These are phyloP conservation scores for Drosera capensis DNA, from an alignment of 148 eudicot genomes.

Conservation along the genomic window DNA sequence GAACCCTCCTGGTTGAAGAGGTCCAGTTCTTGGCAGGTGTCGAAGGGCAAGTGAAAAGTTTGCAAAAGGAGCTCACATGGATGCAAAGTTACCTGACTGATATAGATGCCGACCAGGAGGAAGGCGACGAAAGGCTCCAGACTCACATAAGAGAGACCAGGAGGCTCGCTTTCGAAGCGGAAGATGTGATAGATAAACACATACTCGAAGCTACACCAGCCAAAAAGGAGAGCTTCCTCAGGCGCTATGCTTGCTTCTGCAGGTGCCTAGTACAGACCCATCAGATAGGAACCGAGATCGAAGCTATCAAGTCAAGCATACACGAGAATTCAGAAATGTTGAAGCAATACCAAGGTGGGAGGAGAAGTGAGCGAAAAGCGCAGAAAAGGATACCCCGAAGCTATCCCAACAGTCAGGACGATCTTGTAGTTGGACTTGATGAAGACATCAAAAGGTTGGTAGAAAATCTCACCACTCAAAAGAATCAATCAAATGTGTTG, in stretches of 20 bases:
- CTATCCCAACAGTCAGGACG: conserved; percentile 1
- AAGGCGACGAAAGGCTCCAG: conserved; percentile 6
- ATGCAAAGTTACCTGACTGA: conserved; percentile 7
- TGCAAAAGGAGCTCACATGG: conserved; percentile 5
- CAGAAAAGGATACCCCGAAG: background rate
- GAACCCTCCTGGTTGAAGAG: background rate
- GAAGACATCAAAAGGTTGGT: conserved; percentile 4
- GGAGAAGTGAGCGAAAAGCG: background rate
- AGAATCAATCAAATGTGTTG: background rate
- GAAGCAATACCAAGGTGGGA: background rate
- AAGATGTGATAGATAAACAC: conserved; percentile 14
- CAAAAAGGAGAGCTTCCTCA: background rate
- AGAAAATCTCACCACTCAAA: background rate
- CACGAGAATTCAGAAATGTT: background rate
- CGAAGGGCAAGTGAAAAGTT: background rate
- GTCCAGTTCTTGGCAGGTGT: background rate
- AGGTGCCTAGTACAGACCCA: background rate
- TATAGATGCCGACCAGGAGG: conserved; percentile 1
- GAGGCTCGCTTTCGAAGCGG: conserved; percentile 11
- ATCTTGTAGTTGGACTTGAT: conserved; percentile 11
- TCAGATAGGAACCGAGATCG: conserved; percentile 1
- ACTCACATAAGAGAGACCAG: conserved; percentile 3
- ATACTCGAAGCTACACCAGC: conserved; percentile 2
- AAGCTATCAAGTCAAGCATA: conserved; percentile 2
- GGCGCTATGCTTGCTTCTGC: conserved; percentile 1